phyloP scores from a whole-genome alignment of 768 basidiomycete genomes.

The Boletus subparvulus region DNA sequence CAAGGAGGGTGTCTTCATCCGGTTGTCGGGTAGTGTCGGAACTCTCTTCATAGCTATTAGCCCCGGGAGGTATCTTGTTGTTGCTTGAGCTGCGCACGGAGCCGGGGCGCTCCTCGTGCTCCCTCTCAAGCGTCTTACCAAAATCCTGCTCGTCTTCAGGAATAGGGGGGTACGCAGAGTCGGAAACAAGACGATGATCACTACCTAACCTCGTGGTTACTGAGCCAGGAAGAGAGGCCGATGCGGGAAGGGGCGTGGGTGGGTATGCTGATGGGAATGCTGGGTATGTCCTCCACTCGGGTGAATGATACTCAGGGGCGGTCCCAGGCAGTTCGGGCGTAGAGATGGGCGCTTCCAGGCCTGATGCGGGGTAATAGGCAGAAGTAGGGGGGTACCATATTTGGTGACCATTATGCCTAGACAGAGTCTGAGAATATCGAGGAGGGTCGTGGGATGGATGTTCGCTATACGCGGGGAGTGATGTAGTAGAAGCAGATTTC shows the following conservation, averaged over 20 bases:
- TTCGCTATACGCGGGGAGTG: constrained; percentile 28
- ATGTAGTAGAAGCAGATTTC: constrained; percentile 17
- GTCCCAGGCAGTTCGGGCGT: constrained; percentile 21
- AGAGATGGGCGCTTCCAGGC: constrained; percentile 13
- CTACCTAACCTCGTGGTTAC: constrained; percentile 3
- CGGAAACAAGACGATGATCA: constrained; percentile 3
- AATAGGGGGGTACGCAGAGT: constrained; percentile 30
- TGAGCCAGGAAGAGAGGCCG: constrained; percentile 33
- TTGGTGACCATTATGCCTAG: constrained; percentile 36
- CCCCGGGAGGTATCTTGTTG: constrained; percentile 40
- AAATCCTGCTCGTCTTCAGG: constrained; percentile 60
- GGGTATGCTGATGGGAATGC: constrained; percentile 78
- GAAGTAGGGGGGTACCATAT: constrained; percentile 65
- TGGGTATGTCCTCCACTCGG: constrained; percentile 75
- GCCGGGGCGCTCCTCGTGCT: constrained; percentile 60
- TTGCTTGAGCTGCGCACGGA: constrained; percentile 64
- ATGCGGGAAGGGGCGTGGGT: constrained; percentile 55
- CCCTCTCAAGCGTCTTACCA: constrained; percentile 66
- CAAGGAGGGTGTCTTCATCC: constrained; percentile 22
- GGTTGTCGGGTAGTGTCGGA: constrained; percentile 4
- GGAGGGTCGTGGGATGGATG: constrained; percentile 19
- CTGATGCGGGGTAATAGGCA: constrained; percentile 29
- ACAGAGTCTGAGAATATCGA: constrained; percentile 23
- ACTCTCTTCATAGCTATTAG: constrained; percentile 25
- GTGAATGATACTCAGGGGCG: constrained; percentile 36